Base-by-base conservation (phyloP, 352 stramenopile genomes). In the Pythium diclinum region DNA sequence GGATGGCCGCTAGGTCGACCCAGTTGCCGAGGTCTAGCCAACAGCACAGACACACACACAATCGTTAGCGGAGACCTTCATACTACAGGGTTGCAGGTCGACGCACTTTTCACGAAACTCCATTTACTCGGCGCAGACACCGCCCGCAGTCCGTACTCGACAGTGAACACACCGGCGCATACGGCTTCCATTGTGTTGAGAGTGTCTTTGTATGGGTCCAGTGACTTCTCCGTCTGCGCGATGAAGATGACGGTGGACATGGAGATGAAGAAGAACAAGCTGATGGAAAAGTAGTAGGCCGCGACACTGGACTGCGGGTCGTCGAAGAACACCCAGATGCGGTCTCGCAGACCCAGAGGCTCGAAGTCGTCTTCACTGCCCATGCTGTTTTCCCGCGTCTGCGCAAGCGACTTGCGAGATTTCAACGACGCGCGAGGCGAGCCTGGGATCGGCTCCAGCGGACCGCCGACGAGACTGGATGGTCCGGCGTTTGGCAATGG, bases 1-100 rank as follows among this genome's bases (percentile, higher is more conserved):
- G 73, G 48, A 97, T 92, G 14, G 89, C 77, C 3, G 79, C 68
- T 40, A 96, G 75, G 59, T 97, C 89, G 40, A 96, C 72, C 73
- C 85, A 87, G 53, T 97, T 96, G 7, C 85, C 73, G 21, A 77
- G 74, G 30, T 87, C 84, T 93, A 56, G 8, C 17, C 3, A 33
- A 10, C 21, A 65, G 7, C 38, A 16, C 59, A 19, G 36, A 3
- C 14, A 33, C 32, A 53, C 36, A 40, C 6, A 28, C 17, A 57
- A 25, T 3, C n/a, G 36, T 54, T 42, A 53, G 33, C 16, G 38
- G 19, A 36, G 40, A 42, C 36, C 25, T 25, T 36, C 4, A 6
- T 3, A 7, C 0, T 13, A 8, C 38, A 17, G 19, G 16, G 23
- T 7, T 17, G 28, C 21, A 6, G 10, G 16, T 11, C 3, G 11